Evolutionary conservation across 768 basidiomycete species (phyloP).

Genomic region (Collybia nuda): DNA sequence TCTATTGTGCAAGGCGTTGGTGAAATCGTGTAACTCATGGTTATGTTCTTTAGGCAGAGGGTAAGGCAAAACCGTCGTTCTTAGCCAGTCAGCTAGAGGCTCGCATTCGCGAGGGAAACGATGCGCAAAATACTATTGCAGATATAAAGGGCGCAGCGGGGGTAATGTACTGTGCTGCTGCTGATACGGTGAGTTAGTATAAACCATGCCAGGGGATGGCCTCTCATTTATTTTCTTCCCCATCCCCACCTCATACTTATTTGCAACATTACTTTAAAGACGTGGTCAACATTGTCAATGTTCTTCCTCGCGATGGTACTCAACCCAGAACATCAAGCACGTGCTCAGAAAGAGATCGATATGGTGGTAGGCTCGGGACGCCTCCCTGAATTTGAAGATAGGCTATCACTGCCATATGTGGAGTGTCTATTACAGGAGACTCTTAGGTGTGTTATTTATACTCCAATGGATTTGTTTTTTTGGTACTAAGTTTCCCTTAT

Average conservation of each 20-base stretch:
- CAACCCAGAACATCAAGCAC: conserved; percentile 12
- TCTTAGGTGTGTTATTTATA: conserved; percentile 14
- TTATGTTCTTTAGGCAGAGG: conserved; percentile 9
- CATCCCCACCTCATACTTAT: background rate
- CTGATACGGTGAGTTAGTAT: conserved; percentile 11
- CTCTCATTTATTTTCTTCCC: background rate
- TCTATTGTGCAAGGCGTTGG: too few species aligned
- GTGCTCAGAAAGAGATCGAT: conserved; percentile 17
- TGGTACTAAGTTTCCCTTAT: too few species aligned
- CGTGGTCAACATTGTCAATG: conserved; percentile 11
- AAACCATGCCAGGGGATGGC: too few species aligned
- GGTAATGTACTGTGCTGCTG: conserved; percentile 14
- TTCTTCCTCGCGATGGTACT: conserved; percentile 17
- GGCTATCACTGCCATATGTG: conserved; percentile 13
- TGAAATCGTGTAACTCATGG: background rate
- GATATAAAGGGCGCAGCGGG: conserved; percentile 17
- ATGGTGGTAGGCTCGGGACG: conserved; percentile 12
- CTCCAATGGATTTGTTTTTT: too few species aligned
- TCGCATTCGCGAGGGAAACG: background rate
- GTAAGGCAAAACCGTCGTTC: conserved; percentile 22
- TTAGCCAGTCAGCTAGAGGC: conserved; percentile 14
- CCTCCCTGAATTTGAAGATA: conserved; percentile 13
- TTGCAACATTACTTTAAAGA: background rate
- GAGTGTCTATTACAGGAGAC: conserved; percentile 17
- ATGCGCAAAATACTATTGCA: conserved; percentile 1